Conservation (phyloP, 805 yeast genomes). For the Yarrowia bubula region DNA sequence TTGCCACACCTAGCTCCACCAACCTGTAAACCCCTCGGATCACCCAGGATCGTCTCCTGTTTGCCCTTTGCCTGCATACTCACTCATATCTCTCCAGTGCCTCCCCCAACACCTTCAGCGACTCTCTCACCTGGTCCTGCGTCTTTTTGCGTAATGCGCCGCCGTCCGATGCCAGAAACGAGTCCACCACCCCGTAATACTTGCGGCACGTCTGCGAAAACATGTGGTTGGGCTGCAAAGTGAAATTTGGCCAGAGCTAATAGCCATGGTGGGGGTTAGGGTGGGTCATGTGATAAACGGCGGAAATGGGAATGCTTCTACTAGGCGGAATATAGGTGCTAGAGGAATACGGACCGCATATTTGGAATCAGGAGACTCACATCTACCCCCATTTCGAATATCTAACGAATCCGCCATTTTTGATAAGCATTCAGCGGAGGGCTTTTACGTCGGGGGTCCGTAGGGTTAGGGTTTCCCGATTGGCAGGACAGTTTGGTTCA, state of each 20-base stretch:
- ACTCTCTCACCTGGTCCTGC: not conserved
- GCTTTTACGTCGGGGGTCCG: too few relatives aligned
- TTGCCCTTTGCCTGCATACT: not conserved
- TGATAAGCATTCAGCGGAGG: not conserved
- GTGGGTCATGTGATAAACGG: constrained; percentile 2
- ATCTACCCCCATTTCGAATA: too few relatives aligned
- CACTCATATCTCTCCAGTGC: constrained; percentile 6
- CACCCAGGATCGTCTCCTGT: not conserved
- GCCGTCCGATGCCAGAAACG: not conserved
- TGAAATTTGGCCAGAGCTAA: constrained; percentile 2
- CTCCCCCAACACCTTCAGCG: not conserved
- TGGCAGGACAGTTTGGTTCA: too few relatives aligned
- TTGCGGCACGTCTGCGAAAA: constrained; percentile 10
- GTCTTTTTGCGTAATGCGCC: not conserved
- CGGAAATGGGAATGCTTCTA: too few relatives aligned
- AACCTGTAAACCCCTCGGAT: not conserved
- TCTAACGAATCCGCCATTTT: too few relatives aligned
- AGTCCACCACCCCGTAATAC: not conserved
- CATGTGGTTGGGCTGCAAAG: not conserved
- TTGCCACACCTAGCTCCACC: too few relatives aligned
- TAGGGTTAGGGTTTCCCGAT: too few relatives aligned
- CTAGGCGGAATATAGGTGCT: too few relatives aligned
- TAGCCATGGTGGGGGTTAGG: constrained; percentile 19
- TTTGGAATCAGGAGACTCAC: too few relatives aligned
- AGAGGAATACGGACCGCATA: too few relatives aligned